These are phyloP conservation scores for Bimuria novae-zelandiae DNA, from an alignment of 2,329 filamentous ascomycete genomes.

Conservation along the genomic window DNA sequence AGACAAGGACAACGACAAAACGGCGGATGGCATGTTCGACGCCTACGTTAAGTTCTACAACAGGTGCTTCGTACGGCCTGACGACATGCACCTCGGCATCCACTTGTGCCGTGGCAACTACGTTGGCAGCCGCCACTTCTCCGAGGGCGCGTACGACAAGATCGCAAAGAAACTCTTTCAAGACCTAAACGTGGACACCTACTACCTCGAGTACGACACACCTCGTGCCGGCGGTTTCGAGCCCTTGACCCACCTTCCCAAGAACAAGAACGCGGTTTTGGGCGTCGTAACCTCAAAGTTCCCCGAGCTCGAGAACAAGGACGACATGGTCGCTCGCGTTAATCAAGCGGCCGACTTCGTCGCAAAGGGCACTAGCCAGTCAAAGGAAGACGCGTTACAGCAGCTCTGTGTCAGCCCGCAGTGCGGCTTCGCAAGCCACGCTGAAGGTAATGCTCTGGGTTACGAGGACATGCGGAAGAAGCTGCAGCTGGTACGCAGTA, in stretches of 20 bases:
- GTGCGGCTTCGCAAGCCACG: conserved; percentile 65
- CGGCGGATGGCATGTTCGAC: conserved; percentile 72
- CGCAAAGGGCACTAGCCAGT: conserved; percentile 68
- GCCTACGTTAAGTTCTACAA: conserved; percentile 80
- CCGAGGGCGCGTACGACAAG: conserved; percentile 53
- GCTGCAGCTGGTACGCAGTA: conserved; percentile 69
- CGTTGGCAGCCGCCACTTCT: conserved; percentile 53
- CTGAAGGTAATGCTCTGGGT: conserved; percentile 71
- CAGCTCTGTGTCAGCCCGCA: conserved; percentile 56
- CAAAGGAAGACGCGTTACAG: conserved; percentile 68
- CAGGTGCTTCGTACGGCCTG: conserved; percentile 65
- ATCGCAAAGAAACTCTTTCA: conserved; percentile 51
- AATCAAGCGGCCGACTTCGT: conserved; percentile 65
- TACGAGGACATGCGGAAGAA: conserved; percentile 75
- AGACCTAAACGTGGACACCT: conserved; percentile 47
- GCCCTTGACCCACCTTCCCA: conserved; percentile 51
- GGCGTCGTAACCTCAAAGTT: conserved; percentile 55
- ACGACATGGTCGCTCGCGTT: conserved; percentile 53
- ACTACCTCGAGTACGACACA: conserved; percentile 53
- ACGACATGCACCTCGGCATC: conserved; percentile 76
- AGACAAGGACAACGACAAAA: conserved; percentile 69
- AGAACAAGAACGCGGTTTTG: conserved; percentile 54
- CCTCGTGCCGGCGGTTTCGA: conserved; percentile 55
- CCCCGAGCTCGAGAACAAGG: conserved; percentile 51
- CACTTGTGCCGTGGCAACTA: conserved; percentile 68